A percentile compares a stretch with the other conserved stretches of the same genome.
Evolutionary conservation across 352 stramenopile genomes (phyloP).

Genomic region (Pythium chondricola): DNA sequence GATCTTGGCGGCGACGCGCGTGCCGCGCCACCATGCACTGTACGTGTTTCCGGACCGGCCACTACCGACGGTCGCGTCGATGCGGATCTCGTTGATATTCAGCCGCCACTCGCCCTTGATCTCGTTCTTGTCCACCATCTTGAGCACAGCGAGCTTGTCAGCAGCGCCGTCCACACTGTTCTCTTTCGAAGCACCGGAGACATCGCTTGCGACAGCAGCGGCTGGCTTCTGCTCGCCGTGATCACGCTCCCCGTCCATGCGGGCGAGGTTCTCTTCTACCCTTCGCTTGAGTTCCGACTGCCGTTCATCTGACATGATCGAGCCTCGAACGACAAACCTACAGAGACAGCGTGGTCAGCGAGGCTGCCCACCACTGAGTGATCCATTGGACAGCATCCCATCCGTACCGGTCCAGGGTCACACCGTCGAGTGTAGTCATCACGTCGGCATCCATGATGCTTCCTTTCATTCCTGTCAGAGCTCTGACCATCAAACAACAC

Average conservation of each 20-base stretch:
- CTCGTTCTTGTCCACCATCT: conserved; percentile 84
- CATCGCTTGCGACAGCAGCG: neutral
- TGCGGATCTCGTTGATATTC: conserved; percentile 60
- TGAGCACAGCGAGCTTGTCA: conserved; percentile 62
- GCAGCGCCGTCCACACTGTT: conserved; percentile 40
- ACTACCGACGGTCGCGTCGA: conserved; percentile 61
- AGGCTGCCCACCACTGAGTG: too few relatives aligned
- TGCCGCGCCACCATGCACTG: conserved; percentile 74
- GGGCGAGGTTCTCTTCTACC: conserved; percentile 70
- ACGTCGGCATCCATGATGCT: conserved; percentile 84
- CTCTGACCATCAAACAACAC: conserved; percentile 17
- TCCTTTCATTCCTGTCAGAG: conserved; percentile 75
- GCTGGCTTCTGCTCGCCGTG: neutral
- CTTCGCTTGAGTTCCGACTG: conserved; percentile 58
- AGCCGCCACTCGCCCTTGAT: conserved; percentile 82
- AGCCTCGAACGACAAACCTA: conserved; percentile 76
- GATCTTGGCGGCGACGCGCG: conserved; percentile 71
- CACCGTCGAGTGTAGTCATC: conserved; percentile 78
- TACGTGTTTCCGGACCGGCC: conserved; percentile 78
- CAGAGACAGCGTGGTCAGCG: too few relatives aligned
- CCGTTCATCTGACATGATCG: conserved; percentile 77
- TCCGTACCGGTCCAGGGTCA: conserved; percentile 52
- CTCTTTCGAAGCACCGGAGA: too few relatives aligned
- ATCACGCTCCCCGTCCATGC: conserved; percentile 34
- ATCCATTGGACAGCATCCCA: too few relatives aligned